These are phyloP conservation scores for Mortierella sp. DNA, from an alignment of 371 early-diverging fungal species.

Conservation along the genomic window DNA sequence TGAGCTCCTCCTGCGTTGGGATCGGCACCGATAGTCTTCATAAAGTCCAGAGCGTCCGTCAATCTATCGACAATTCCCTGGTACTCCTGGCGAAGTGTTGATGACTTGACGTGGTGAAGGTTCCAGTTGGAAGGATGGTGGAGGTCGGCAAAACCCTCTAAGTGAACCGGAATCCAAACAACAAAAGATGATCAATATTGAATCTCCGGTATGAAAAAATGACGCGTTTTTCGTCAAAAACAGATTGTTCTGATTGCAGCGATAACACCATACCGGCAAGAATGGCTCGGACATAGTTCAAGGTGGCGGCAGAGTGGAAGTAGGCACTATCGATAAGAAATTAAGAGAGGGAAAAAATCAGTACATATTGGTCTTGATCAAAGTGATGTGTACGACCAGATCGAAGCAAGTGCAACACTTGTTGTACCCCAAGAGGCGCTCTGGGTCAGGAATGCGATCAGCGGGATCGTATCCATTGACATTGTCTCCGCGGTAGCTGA, in stretches of 20 bases:
- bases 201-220: conserved; percentile 10
- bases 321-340: conserved; percentile 75
- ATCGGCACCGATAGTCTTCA: conserved; percentile 92
- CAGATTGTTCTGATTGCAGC: background rate
- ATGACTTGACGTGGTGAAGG: conserved; percentile 89
- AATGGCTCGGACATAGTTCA: conserved; percentile 94
- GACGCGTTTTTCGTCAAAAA: conserved; percentile 15
- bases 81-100: conserved; percentile 87
- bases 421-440: conserved; percentile 84
- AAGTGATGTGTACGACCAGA: background rate
- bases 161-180: conserved; percentile 8
- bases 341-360: background rate
- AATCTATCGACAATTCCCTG: conserved; percentile 89
- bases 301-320: conserved; percentile 97
- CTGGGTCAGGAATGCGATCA: conserved; percentile 95
- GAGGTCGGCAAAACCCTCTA: conserved; percentile 77
- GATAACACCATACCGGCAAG: conserved; percentile 68
- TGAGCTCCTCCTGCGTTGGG: conserved; percentile 41
- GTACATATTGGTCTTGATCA: background rate
- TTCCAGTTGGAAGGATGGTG: conserved; percentile 94
- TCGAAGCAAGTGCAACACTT: conserved; percentile 26
- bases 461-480: conserved; percentile 93
- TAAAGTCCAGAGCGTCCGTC: conserved; percentile 92
- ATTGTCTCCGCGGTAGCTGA: conserved; percentile 90
- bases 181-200: background rate